phyloP scores from a whole-genome alignment of 768 basidiomycete genomes.

The Boletellus ananas region DNA sequence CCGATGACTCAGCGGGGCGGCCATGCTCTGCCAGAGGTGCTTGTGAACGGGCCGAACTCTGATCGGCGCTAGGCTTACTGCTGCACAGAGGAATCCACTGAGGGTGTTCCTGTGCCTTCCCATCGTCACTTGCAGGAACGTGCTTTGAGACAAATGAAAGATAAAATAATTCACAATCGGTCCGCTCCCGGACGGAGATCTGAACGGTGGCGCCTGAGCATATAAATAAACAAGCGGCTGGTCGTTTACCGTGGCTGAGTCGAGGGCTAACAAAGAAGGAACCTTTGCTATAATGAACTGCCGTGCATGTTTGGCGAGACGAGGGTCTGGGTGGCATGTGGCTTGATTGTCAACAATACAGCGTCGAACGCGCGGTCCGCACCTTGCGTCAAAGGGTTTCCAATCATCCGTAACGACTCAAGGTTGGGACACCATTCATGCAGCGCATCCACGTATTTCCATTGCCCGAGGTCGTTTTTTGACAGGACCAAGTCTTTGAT shows the following conservation, averaged over 20 bases:
- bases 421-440: conserved; percentile 66
- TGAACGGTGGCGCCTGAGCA: conserved; percentile 29
- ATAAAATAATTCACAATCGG: conserved; percentile 83
- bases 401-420: conserved; percentile 53
- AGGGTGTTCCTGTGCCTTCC: conserved; percentile 50
- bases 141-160: conserved; percentile 58
- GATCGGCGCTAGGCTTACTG: conserved; percentile 39
- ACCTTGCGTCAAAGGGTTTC: conserved; percentile 66
- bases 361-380: conserved; percentile 7
- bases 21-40: conserved; percentile 50
- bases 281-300: conserved; percentile 66
- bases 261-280: conserved; percentile 56
- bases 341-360: conserved; percentile 1
- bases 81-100: conserved; percentile 61
- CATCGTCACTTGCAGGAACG: conserved; percentile 38
- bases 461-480: conserved; percentile 52
- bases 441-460: conserved; percentile 64
- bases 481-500: conserved; percentile 64
- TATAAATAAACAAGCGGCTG: not conserved
- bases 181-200: conserved; percentile 68
- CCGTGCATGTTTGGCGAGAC: conserved; percentile 41
- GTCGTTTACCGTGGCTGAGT: conserved; percentile 56
- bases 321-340: conserved; percentile 30
- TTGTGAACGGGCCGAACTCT: not conserved
- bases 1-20: conserved; percentile 37